phyloP scores from a whole-genome alignment of 108 stramenopile species.

The Nannochloropsis salina region DNA sequence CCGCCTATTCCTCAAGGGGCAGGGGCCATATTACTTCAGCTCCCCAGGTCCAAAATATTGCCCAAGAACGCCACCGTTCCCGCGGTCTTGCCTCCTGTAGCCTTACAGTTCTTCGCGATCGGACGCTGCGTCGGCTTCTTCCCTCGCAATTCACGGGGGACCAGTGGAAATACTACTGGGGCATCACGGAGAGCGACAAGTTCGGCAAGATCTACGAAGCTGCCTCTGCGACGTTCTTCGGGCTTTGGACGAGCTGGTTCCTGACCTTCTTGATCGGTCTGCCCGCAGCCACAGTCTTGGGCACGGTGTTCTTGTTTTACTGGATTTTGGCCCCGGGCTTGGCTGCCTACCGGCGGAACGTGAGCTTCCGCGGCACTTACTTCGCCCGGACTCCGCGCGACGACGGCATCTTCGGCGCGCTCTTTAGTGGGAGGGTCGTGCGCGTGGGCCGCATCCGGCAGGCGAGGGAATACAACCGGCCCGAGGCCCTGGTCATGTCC shows the following conservation, averaged over 20 bases:
- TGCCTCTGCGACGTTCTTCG: slow-evolving; percentile 34
- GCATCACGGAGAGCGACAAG: slow-evolving; percentile 30
- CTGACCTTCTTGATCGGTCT: slow-evolving; percentile 40
- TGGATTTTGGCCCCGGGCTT: slow-evolving; percentile 44
- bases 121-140: slow-evolving; percentile 21
- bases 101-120: not conserved
- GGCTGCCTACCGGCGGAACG: slow-evolving; percentile 32
- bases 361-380: slow-evolving; percentile 26
- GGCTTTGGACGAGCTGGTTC: slow-evolving; percentile 45
- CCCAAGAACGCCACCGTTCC: not conserved
- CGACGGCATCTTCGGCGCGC: slow-evolving; percentile 26
- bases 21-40: no score
- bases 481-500: not conserved
- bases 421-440: slow-evolving; percentile 39
- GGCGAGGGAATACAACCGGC: slow-evolving; percentile 27
- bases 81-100: not conserved
- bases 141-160: slow-evolving; percentile 34
- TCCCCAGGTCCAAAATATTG: no score
- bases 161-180: slow-evolving; percentile 44
- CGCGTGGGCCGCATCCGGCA: not conserved
- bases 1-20: no score
- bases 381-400: slow-evolving; percentile 26
- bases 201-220: slow-evolving; percentile 43
- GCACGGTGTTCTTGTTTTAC: slow-evolving; percentile 43
- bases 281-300: slow-evolving; percentile 32